A percentile compares a stretch with the other conserved stretches of the same genome.
phyloP scores from a whole-genome alignment of 2,329 filamentous ascomycete species.

The Mollisiaceae sp. region DNA sequence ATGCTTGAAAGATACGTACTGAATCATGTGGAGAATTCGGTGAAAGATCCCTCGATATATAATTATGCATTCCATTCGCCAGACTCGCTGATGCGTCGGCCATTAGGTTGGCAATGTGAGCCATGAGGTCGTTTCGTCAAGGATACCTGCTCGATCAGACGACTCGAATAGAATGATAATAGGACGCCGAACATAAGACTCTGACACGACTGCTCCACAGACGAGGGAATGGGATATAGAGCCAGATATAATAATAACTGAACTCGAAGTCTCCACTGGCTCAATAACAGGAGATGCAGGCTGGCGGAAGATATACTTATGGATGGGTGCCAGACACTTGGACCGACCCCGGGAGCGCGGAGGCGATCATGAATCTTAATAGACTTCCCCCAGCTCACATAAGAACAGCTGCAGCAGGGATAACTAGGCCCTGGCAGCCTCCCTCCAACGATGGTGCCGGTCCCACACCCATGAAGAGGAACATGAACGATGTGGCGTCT shows the following conservation, averaged over 20 bases:
- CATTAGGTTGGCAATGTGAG: conserved; percentile 67
- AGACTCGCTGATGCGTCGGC: conserved; percentile 45
- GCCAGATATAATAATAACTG: conserved; percentile 26
- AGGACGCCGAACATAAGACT: conserved; percentile 17
- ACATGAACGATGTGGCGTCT: conserved; percentile 36
- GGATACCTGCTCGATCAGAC: conserved; percentile 30
- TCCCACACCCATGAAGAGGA: conserved; percentile 2
- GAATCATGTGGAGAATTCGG: conserved; percentile 47
- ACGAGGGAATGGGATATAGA: conserved; percentile 24
- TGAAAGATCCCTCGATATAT: conserved; percentile 58
- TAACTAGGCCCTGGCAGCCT: conserved; percentile 16
- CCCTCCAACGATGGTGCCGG: conserved; percentile 22
- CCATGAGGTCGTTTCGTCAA: conserved; percentile 50
- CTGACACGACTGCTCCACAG: conserved; percentile 18
- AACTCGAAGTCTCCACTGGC: conserved; percentile 29
- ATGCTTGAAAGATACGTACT: conserved; percentile 31
- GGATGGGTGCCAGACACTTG: conserved; percentile 27
- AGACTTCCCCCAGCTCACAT: conserved; percentile 28
- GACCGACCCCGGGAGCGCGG: conserved; percentile 29
- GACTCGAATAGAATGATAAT: conserved; percentile 23
- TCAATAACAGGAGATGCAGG: conserved; percentile 19
- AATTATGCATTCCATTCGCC: conserved; percentile 49
- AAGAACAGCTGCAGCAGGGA: conserved; percentile 29
- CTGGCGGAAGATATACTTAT: conserved; percentile 33
- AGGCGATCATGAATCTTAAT: conserved; percentile 30